A percentile compares a stretch with the other conserved stretches of the same genome.
Evolutionary conservation across 345 rosid genomes (phyloP).

Genomic region (Murraya koenigii): DNA sequence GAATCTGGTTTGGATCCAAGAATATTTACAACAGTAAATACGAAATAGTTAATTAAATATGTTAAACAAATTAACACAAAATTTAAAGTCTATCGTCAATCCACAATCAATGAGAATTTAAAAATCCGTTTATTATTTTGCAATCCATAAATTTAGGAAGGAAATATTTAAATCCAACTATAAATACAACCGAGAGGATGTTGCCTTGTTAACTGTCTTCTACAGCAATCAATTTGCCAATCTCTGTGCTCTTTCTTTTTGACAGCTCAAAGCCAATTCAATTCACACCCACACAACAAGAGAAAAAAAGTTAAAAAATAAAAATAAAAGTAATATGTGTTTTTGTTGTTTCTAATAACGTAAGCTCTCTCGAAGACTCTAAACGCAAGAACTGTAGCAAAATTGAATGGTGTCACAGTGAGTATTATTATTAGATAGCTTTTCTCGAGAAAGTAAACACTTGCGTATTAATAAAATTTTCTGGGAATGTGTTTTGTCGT

Average conservation of each 20-base stretch:
- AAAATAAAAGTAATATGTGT: background rate
- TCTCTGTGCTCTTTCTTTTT: background rate
- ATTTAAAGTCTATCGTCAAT: no score
- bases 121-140: no score
- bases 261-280: no score
- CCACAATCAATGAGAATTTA: no score
- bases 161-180: background rate
- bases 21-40: no score
- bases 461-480: background rate
- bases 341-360: background rate
- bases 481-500: constrained; percentile 29
- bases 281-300: background rate
- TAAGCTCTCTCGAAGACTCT: background rate
- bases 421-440: constrained; percentile 1
- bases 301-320: background rate
- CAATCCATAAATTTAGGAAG: background rate
- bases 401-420: background rate
- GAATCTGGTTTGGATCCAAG: no score
- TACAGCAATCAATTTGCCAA: background rate
- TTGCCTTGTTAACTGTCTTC: background rate
- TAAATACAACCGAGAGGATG: background rate
- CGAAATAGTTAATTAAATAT: no score
- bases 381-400: background rate
- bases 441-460: constrained; percentile 25
- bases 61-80: no score